Evolutionary conservation across 2,329 filamentous ascomycete genomes (phyloP).

Genomic region (Penicillium sp.): DNA sequence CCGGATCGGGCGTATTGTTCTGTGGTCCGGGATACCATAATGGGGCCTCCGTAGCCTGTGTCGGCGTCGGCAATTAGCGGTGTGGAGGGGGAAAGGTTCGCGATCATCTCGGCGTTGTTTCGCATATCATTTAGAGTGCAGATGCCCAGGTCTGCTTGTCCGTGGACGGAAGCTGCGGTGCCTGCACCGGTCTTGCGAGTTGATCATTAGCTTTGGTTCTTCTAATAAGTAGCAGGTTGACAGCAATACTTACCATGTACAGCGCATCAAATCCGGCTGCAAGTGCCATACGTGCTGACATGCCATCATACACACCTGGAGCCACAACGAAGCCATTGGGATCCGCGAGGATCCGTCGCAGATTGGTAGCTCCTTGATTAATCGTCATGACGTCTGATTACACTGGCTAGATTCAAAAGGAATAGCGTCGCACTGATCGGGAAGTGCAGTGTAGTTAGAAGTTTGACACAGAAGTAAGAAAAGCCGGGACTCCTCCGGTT

Average conservation of each 20-base stretch:
- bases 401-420: background rate
- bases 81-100: conserved; percentile 49
- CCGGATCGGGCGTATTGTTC: conserved; percentile 53
- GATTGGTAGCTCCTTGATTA: conserved; percentile 24
- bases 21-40: conserved; percentile 51
- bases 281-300: conserved; percentile 51
- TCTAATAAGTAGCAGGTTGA: background rate
- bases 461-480: background rate
- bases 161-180: conserved; percentile 50
- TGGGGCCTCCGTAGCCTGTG: conserved; percentile 55
- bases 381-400: conserved; percentile 5
- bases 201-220: background rate
- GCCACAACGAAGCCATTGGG: conserved; percentile 43
- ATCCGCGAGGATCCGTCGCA: conserved; percentile 35
- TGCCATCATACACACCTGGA: conserved; percentile 54
- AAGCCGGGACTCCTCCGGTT: background rate
- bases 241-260: conserved; percentile 48
- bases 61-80: conserved; percentile 57
- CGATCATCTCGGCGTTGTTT: conserved; percentile 55
- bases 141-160: conserved; percentile 53
- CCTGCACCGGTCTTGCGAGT: conserved; percentile 48
- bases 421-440: no score
- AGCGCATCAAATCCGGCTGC: conserved; percentile 50
- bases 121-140: conserved; percentile 55
- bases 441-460: background rate